phyloP scores from a whole-genome alignment of 306 rosid genomes.

The Quercus cerris region DNA sequence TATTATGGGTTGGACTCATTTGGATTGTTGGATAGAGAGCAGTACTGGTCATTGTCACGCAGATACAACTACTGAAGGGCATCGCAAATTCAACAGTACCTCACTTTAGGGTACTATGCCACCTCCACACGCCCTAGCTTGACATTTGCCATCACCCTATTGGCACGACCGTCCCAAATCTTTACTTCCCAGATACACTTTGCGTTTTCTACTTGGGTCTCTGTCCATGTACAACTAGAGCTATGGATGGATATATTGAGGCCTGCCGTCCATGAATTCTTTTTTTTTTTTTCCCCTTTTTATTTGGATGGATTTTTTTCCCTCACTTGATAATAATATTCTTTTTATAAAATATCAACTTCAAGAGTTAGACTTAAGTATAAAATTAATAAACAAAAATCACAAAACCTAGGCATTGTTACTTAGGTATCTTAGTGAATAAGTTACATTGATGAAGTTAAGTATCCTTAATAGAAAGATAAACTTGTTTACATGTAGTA shows the following conservation, averaged over 20 bases:
- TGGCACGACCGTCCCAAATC: neutral
- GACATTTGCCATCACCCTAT: conserved; percentile 12
- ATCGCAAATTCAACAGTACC: neutral
- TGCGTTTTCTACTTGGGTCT: neutral
- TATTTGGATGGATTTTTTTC: too few species aligned
- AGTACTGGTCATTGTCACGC: neutral
- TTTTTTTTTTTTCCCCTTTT: too few species aligned
- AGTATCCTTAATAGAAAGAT: too few species aligned
- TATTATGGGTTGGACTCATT: neutral
- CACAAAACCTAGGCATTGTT: too few species aligned
- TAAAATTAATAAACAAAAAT: too few species aligned
- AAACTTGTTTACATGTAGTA: too few species aligned
- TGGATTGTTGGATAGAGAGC: neutral
- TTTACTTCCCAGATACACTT: neutral
- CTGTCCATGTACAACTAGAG: neutral
- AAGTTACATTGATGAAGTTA: too few species aligned
- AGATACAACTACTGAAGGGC: neutral
- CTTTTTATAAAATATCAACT: too few species aligned
- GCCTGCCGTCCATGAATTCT: neutral
- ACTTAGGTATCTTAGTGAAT: too few species aligned
- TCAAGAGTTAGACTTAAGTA: too few species aligned
- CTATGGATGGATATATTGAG: neutral
- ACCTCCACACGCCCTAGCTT: neutral
- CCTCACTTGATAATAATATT: too few species aligned
- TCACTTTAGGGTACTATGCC: neutral